A percentile compares a stretch with the other conserved stretches of the same genome.
phyloP scores from a whole-genome alignment of 306 rosid genomes.

The Casuarina glauca region DNA sequence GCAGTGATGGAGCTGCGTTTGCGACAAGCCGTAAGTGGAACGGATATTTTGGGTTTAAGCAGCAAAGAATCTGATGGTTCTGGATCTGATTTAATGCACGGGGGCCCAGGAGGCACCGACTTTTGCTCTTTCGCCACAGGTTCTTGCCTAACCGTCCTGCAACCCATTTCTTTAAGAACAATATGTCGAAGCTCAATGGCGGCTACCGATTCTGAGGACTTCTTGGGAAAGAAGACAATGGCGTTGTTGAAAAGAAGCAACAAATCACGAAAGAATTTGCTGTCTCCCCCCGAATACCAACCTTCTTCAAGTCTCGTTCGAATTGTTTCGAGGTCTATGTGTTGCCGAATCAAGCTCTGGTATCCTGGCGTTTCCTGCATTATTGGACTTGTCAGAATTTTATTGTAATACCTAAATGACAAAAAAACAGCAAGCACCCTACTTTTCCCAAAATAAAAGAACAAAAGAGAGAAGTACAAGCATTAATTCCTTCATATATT shows the following conservation, averaged over 20 bases:
- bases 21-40: constrained; percentile 35
- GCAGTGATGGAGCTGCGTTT: constrained; percentile 39
- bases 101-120: neutral
- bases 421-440: neutral
- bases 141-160: constrained; percentile 5
- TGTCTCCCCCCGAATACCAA: constrained; percentile 24
- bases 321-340: constrained; percentile 26
- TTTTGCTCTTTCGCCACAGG: constrained; percentile 13
- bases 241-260: constrained; percentile 29
- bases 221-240: constrained; percentile 17
- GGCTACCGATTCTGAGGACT: constrained; percentile 18
- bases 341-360: constrained; percentile 21
- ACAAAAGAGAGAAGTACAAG: neutral
- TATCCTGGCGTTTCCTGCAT: constrained; percentile 24
- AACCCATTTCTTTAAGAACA: constrained; percentile 23
- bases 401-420: neutral
- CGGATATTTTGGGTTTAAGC: constrained; percentile 27
- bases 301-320: constrained; percentile 32
- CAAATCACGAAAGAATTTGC: constrained; percentile 31
- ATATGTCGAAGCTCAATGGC: constrained; percentile 29
- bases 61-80: constrained; percentile 27
- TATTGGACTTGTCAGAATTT: neutral
- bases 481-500: too few species aligned
- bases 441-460: too few species aligned
- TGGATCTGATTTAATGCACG: constrained; percentile 8